Evolutionary conservation across 129 eudicot genomes (phyloP), one percentile per base, ranked within the genome.

Genomic region (Apium graveolens): DNA sequence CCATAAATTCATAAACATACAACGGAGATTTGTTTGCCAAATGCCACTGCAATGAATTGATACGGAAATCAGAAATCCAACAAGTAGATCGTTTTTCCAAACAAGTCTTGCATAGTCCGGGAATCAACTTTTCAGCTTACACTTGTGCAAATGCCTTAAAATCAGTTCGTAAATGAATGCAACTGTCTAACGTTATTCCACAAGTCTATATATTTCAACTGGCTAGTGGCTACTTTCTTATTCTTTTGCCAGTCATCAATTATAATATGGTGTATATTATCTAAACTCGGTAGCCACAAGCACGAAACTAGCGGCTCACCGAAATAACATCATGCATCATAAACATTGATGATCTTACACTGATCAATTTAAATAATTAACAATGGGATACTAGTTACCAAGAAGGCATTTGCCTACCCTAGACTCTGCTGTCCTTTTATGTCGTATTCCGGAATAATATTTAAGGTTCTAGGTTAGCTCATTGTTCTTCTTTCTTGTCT

Each of bases 401-500:
- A 9, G 27, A 60, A n/a, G 34, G 68, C 68, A 21, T 11, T 78
- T 63, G 66, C 32, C 43, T 24, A 26, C 82, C 82, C 73, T 34
- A 26, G 38, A 60, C 24, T 27, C 20, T 24, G 72, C 71, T 79
- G 27, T 20, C 11, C 18, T 13, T 7, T 26, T 21, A 29, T 20
- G 34, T 5, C 42, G 75, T 13, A 14, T 29, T 45, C 5, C 11
- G 26, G 6, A 17, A 31, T 29, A 32, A 51, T 16, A 27, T 48
- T 79, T 16, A n/a, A 12, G 24, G 16, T 29, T 44, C 18, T 0
- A 16, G 1, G 35, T 60, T 31, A 31, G 78, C 78, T 80, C 76
- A 72, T 16, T 75, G 70, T 31, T 79, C 84, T 14, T 78, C 72
- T 46, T 80, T 69, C 49, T 49, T 57, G 27, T 62, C 51, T n/a